A percentile compares a stretch with the other conserved stretches of the same genome.
These are phyloP conservation scores for Elongisporangium prolatum DNA, from an alignment of 352 stramenopile genomes.

Conservation along the genomic window DNA sequence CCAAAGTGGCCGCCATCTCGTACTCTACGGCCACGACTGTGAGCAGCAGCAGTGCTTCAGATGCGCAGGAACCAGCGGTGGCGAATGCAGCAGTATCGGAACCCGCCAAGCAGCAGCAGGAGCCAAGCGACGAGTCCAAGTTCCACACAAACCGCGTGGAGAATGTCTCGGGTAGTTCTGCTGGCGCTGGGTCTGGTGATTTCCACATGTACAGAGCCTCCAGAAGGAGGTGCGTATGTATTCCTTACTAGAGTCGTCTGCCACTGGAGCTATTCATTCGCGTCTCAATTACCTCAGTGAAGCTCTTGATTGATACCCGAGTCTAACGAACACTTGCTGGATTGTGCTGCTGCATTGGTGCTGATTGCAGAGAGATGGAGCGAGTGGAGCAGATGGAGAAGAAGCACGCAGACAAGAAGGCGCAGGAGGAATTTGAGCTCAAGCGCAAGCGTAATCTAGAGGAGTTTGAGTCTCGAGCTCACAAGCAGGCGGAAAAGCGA, in stretches of 20 bases:
- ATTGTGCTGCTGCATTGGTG: background rate
- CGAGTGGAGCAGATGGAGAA: conserved; percentile 89
- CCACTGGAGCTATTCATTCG: background rate
- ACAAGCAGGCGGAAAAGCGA: conserved; percentile 77
- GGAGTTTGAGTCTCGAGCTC: conserved; percentile 61
- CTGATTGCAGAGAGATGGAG: conserved; percentile 78
- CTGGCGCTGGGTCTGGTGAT: conserved; percentile 92
- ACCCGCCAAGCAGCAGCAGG: background rate
- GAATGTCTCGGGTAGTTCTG: conserved; percentile 94
- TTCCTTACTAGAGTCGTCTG: background rate
- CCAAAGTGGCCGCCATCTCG: conserved; percentile 60
- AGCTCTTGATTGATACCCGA: background rate
- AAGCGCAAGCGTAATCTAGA: conserved; percentile 59
- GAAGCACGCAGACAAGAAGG: conserved; percentile 58
- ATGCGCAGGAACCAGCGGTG: conserved; percentile 8
- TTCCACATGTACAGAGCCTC: conserved; percentile 97
- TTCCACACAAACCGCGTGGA: conserved; percentile 81
- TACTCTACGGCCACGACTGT: conserved; percentile 29
- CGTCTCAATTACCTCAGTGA: too few species aligned
- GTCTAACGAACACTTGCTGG: too few species aligned
- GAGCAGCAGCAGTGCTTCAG: background rate
- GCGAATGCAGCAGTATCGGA: background rate
- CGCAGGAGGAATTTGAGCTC: conserved; percentile 60
- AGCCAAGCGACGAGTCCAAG: conserved; percentile 24
- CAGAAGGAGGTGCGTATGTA: conserved; percentile 53